Evolutionary conservation across 495 filamentous ascomycete genomes (phyloP).

Genomic region (Lasiosphaeria ovina): DNA sequence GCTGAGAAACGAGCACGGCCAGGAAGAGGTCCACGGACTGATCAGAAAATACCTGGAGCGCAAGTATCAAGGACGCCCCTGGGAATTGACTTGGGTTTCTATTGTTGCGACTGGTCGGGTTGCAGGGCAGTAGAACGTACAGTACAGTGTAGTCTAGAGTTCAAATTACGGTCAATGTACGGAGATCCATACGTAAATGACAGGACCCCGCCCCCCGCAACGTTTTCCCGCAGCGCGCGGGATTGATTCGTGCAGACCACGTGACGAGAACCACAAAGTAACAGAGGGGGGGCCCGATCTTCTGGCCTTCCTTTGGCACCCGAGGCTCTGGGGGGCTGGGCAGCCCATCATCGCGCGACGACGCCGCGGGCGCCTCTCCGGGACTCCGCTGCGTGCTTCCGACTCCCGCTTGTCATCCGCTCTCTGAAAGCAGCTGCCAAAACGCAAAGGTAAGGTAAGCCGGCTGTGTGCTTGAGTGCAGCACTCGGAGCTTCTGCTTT

Average conservation of each 20-base stretch:
- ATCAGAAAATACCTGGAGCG: slow-evolving; percentile 34
- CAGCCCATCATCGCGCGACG: neutral
- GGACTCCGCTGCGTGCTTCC: neutral
- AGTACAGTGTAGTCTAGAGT: neutral
- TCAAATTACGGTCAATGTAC: neutral
- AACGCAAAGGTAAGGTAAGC: too few relatives aligned
- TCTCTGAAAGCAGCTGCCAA: too few relatives aligned
- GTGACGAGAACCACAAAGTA: slow-evolving; percentile 24
- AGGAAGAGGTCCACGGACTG: slow-evolving; percentile 32
- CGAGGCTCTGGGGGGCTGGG: neutral
- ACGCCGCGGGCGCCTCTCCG: neutral
- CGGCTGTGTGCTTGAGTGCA: too few relatives aligned
- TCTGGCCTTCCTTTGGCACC: neutral
- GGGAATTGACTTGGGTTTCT: slow-evolving; percentile 36
- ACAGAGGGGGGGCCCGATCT: neutral
- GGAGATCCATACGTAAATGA: neutral
- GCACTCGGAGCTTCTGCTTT: too few relatives aligned
- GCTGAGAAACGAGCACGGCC: slow-evolving; percentile 29
- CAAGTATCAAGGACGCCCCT: slow-evolving; percentile 35
- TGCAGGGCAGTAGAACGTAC: slow-evolving; percentile 4
- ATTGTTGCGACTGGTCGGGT: slow-evolving; percentile 36
- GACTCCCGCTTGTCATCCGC: neutral
- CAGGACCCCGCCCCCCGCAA: neutral
- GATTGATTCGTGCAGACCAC: slow-evolving; percentile 34
- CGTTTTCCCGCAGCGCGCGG: slow-evolving; percentile 27